Evolutionary conservation across 108 stramenopile species (phyloP), one percentile per base, ranked within the genome.

Genomic region (Nitzschia putrida): DNA sequence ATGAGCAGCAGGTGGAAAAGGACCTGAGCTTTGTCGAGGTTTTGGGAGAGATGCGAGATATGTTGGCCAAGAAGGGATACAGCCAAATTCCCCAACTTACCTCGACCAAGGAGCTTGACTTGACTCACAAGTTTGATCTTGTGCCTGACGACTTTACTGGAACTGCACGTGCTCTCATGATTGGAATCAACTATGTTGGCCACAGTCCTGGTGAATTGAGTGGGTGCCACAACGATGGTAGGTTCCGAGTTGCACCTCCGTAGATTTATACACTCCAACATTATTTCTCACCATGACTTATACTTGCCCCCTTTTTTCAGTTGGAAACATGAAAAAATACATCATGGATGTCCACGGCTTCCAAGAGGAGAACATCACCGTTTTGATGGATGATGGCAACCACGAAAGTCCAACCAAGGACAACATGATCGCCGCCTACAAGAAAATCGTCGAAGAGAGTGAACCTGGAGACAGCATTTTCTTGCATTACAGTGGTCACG

Each of bases 161-260:
- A 37, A 73, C 61, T 4, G 50, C 53, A 0, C 69, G 78, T 38
- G 89, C 93, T 10, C 72, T 94, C 10, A 76, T 94, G 77, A 82
- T 94, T 61, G 88, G 93, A 24, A 96, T 96, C 71, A 96, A 96
- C 80, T 96, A 96, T 65, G 73, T 82, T 26, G 73, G 73, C 22
- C 72, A 80, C 38, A 34, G 49, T 43, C 72, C 47, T 4, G 89
- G 90, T 67, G 73, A 85, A 70, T 55, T 69, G 83, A 52, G 51
- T 53, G 76, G 69, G 25, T 71, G 76, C 39, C 69, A 64, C 50
- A 71, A 77, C 42, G 76, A 77, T 76, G 55, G 61, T 63, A 61
- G 23, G 63, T 22, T 56, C 20, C 14, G 41, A 21, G 64, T 24
- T 56, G 66, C 13, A 11, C 24, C 16, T 58, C 18, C 13, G 10